Base-by-base conservation (phyloP, 2,329 filamentous ascomycete genomes). In the Arthroderma sp. region DNA sequence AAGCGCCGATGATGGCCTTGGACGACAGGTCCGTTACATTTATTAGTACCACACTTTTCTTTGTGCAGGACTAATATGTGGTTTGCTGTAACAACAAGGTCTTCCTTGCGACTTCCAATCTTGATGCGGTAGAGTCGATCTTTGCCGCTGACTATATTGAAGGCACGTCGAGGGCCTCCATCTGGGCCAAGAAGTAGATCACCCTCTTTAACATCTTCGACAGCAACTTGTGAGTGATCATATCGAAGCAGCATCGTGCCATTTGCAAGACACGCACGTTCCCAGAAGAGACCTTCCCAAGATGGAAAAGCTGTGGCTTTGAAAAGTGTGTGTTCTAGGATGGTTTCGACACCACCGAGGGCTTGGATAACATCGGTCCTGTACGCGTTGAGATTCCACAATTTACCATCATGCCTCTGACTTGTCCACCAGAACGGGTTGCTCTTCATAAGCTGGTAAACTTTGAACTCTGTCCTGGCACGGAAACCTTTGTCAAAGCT, bases 371-470 rank as follows among this genome's bases (percentile, higher is more conserved):
- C 90, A 75, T 98, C 93, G 5, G 93, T 96, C 61, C 93, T 80
- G 73, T 97, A 96, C 0, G 89, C 88, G 63, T 97, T 97, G 56
- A 98, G 72, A 62, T 96, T 96, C 93, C 93, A 98, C 3, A 98
- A 73, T 68, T 97, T 97, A 68, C 93, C 93, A 66, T 98, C 93
- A 67, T 98, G 94, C 39, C 93, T 81, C 72, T 97, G 91, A 66
- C 88, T 95, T 2, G 93, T 98, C 93, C 93, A 98, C 90, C 91
- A 96, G 79, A 97, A 97, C 0, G 93, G 93, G 69, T 97, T 96
- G 74, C 87, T 94, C 82, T 95, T 96, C 91, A 98, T 97, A 60
- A 97, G 79, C 71, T 97, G 91, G 69, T 97, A 98, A 31, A 93
- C 85, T 78, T 98, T 98, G 78, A 98, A 98, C 71, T 98, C 93